phyloP scores from a whole-genome alignment of 371 early-diverging fungal species.

The Saksenaea vasiformis region DNA sequence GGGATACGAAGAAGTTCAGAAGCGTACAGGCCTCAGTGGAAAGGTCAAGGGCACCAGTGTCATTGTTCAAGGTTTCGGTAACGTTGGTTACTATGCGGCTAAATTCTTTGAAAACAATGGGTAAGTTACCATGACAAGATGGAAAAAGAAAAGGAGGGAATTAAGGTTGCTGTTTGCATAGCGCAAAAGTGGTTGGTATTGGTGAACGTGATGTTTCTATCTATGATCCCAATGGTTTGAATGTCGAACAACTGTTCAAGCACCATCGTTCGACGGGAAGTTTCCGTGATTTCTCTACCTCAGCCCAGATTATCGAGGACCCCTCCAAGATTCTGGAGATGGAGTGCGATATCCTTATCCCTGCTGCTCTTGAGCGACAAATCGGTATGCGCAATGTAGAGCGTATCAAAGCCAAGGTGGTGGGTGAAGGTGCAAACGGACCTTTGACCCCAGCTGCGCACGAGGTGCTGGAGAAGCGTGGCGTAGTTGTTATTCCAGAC shows the following conservation, averaged over 20 bases:
- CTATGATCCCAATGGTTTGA: conserved; percentile 72
- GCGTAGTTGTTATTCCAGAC: conserved; percentile 80
- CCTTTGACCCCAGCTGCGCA: conserved; percentile 85
- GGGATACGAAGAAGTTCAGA: conserved; percentile 77
- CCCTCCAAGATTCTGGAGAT: conserved; percentile 72
- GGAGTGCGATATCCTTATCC: conserved; percentile 86
- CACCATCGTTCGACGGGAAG: conserved; percentile 67
- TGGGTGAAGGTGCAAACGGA: conserved; percentile 91
- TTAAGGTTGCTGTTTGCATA: conserved; percentile 3
- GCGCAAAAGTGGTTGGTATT: conserved; percentile 82
- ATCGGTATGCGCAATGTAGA: conserved; percentile 78
- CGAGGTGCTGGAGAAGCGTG: conserved; percentile 65
- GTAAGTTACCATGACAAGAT: conserved; percentile 15
- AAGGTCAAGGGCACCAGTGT: conserved; percentile 69
- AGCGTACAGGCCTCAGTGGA: conserved; percentile 71
- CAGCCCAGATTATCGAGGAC: conserved; percentile 60
- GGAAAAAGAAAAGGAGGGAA: not conserved
- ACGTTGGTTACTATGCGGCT: conserved; percentile 89
- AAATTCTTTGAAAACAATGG: conserved; percentile 87
- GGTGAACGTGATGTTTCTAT: conserved; percentile 76
- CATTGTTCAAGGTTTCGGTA: conserved; percentile 89
- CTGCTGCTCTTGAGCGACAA: conserved; percentile 88
- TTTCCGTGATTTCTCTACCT: conserved; percentile 71
- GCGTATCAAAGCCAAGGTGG: conserved; percentile 82
- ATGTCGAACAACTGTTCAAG: conserved; percentile 71